Base-by-base conservation (phyloP, 1,139 yeast genomes). In the Blastobotrys petasosporus region DNA sequence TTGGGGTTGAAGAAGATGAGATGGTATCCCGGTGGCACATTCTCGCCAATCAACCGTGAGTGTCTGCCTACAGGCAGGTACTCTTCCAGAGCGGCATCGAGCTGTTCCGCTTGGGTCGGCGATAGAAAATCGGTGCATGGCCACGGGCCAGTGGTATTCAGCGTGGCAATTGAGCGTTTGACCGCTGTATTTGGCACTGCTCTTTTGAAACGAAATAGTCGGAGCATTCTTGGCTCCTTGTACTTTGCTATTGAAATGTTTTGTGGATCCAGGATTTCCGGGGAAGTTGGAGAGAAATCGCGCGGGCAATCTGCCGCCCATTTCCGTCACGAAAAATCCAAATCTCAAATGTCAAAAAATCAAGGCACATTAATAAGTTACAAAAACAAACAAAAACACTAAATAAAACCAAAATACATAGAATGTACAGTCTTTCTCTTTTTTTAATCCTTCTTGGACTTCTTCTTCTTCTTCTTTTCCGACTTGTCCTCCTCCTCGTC, bases 1-100 rank as follows among this genome's bases (percentile, higher is more conserved):
- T 72, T 66, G 4, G 82, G 79, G 51, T 77, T 77, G 62, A 79
- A 80, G 61, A 74, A 86, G 2, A 83, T 63, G 48, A 87, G 72
- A 53, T 85, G 88, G 52, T 77, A 80, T 0, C 94, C 94, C 10
- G 62, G 59, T 8, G 75, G 75, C 2, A 74, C 45, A 0, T 45
- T 31, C 2, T 53, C 50, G 1, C 68, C 61, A 4, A 25, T 32
- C 10, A 37, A 15, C 16, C 47, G 41, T 7, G 42, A 13, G 34
- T 45, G 44, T 28, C 40, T 25, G 17, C 42, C 36, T 12, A 43
- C 44, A 4, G 61, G 57, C 15, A 59, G 43, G 44, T 56, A 51
- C 25, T 51, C 54, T 8, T 50, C 51, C 17, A 59, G 36, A 9
- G 62, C 42, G 5, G 61, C 59, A 42, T 59, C 59, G 33, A 61